Percentiles rank a stretch among this genome's conserved stretches.
Evolutionary conservation across 805 yeast genomes (phyloP).

Genomic region (Monosporozyma servazzii): DNA sequence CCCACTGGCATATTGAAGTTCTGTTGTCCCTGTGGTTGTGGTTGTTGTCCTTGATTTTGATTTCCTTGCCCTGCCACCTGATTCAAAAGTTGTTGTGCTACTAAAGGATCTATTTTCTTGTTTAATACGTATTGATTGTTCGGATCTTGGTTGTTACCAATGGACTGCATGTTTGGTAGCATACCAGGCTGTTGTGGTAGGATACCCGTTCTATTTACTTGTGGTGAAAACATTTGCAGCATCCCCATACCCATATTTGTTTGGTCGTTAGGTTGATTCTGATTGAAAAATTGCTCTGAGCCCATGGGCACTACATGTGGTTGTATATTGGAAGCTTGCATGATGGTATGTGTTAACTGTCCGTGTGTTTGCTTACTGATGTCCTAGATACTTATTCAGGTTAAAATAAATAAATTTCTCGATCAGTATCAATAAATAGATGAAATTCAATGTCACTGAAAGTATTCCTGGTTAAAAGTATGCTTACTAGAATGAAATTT

Average conservation of each 20-base stretch:
- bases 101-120: conserved; percentile 22
- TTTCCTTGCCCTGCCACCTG: conserved; percentile 6
- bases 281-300: conserved; percentile 21
- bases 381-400: not conserved
- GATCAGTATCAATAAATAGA: not conserved
- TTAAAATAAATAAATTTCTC: not conserved
- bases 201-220: conserved; percentile 18
- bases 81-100: conserved; percentile 11
- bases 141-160: conserved; percentile 10
- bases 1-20: not conserved
- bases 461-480: not conserved
- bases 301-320: conserved; percentile 23
- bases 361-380: not conserved
- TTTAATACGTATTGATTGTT: conserved; percentile 19
- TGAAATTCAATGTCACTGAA: not conserved
- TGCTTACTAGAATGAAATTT: not conserved
- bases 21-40: conserved; percentile 15
- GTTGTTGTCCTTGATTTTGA: conserved; percentile 13
- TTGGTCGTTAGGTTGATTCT: conserved; percentile 19
- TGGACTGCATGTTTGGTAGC: conserved; percentile 11
- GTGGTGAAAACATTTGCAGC: conserved; percentile 25
- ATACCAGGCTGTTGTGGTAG: conserved; percentile 18
- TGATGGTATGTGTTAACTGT: not conserved
- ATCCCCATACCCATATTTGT: conserved; percentile 22
- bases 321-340: conserved; percentile 25